Conservation (phyloP, 2,329 filamentous ascomycete genomes). For the Penicillium brevicompactum region DNA sequence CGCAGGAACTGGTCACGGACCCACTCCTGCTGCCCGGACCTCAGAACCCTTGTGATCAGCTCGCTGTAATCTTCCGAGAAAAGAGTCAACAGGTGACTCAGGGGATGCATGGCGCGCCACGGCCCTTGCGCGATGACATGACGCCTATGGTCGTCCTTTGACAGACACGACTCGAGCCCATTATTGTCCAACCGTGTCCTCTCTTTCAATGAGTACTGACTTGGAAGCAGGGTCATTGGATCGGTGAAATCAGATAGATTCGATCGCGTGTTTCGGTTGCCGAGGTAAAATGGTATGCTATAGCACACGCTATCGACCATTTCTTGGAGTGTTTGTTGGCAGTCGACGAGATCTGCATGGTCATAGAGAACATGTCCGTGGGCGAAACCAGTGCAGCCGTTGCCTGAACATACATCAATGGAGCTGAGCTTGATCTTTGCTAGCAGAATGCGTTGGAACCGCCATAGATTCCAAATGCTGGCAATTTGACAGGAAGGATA, state of each 20-base stretch:
- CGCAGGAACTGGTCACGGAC: background rate
- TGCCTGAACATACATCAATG: background rate
- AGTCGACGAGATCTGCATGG: background rate
- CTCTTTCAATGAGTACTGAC: background rate
- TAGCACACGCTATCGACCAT: background rate
- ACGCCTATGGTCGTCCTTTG: constrained; percentile 15
- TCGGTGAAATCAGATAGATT: background rate
- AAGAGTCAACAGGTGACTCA: constrained; percentile 23
- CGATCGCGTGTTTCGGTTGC: background rate
- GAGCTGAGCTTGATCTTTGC: background rate
- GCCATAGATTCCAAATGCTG: constrained; percentile 20
- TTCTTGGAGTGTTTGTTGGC: background rate
- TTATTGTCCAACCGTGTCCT: background rate
- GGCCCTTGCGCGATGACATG: constrained; percentile 23
- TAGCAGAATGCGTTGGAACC: constrained; percentile 13
- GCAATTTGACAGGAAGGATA: constrained; percentile 26
- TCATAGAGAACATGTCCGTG: too few species aligned
- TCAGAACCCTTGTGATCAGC: background rate
- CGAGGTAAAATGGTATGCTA: background rate
- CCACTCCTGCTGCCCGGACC: background rate
- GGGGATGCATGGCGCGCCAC: constrained; percentile 24
- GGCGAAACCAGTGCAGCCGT: too few species aligned
- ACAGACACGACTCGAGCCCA: background rate
- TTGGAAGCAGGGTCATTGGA: background rate
- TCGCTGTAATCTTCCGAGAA: constrained; percentile 6